Evolutionary conservation across 768 basidiomycete genomes (phyloP).

Genomic region (Suillus paluster): DNA sequence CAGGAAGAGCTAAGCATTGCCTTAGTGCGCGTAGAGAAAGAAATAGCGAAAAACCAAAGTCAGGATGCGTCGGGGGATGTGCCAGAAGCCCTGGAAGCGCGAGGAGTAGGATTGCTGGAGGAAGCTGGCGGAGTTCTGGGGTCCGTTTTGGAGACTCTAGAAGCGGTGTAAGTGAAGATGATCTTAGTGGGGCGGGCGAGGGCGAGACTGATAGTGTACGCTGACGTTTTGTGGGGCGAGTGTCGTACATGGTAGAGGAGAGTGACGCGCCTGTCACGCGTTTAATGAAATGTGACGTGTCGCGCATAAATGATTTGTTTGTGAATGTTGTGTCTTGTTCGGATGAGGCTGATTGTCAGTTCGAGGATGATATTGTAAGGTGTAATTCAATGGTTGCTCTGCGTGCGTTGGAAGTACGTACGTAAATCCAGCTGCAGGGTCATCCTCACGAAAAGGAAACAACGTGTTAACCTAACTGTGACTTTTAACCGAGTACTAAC

Average conservation of each 20-base stretch:
- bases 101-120: slow-evolving; percentile 56
- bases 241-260: slow-evolving; percentile 26
- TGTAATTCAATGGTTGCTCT: no score
- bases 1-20: slow-evolving; percentile 53
- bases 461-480: no score
- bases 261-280: no score
- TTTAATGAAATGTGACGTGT: slow-evolving; percentile 32
- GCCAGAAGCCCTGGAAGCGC: slow-evolving; percentile 60
- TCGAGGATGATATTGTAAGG: no score
- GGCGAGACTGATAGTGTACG: slow-evolving; percentile 21
- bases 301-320: slow-evolving; percentile 22
- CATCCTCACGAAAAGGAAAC: no score
- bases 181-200: neutral
- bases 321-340: neutral
- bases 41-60: slow-evolving; percentile 57
- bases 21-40: slow-evolving; percentile 60
- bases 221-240: slow-evolving; percentile 40
- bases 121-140: slow-evolving; percentile 35
- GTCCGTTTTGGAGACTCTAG: neutral
- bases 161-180: slow-evolving; percentile 4
- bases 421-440: no score
- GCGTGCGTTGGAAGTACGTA: neutral
- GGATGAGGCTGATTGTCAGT: no score
- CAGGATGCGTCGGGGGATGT: slow-evolving; percentile 55
- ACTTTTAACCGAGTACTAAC: no score